A percentile compares a stretch with the other conserved stretches of the same genome.
Conservation (phyloP, 371 early-diverging fungal genomes). For the Syncephalastrum monosporum region DNA sequence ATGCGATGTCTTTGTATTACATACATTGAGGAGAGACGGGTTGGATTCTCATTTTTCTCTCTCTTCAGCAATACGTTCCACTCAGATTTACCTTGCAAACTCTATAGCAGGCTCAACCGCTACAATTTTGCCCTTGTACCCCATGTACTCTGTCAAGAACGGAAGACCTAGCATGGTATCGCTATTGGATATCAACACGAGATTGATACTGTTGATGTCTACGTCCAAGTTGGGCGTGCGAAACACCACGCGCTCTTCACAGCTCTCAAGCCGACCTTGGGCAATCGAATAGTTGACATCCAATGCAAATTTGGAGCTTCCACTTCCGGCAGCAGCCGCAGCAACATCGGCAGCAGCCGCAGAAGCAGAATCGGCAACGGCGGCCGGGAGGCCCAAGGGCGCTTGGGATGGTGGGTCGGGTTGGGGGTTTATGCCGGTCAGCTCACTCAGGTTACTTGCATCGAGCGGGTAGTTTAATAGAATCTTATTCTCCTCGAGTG, state of each 20-base stretch:
- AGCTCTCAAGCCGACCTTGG: slow-evolving; percentile 10
- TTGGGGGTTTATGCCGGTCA: slow-evolving; percentile 3
- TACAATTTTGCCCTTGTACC: slow-evolving; percentile 78
- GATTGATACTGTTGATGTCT: slow-evolving; percentile 64
- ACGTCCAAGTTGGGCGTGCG: slow-evolving; percentile 54
- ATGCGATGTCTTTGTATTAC: slow-evolving; percentile 9
- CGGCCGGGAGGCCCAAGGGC: not conserved
- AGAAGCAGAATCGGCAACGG: slow-evolving; percentile 2
- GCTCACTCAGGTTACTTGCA: slow-evolving; percentile 10
- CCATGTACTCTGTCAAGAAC: slow-evolving; percentile 80
- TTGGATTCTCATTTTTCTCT: not conserved
- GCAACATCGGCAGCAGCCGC: slow-evolving; percentile 9
- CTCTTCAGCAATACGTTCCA: too few relatives aligned
- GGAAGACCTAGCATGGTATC: slow-evolving; percentile 78
- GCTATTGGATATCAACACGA: slow-evolving; percentile 75
- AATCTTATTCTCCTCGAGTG: slow-evolving; percentile 32
- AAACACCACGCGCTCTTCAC: slow-evolving; percentile 38
- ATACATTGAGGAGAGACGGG: not conserved
- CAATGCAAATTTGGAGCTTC: slow-evolving; percentile 17
- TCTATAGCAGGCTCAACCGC: slow-evolving; percentile 82
- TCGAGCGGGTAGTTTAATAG: slow-evolving; percentile 46
- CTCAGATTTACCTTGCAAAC: slow-evolving; percentile 55
- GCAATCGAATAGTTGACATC: slow-evolving; percentile 18
- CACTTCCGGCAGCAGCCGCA: slow-evolving; percentile 9
- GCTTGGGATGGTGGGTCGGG: not conserved